Evolutionary conservation across 305 asterid genomes (phyloP).

Genomic region (Solanum chacoense): DNA sequence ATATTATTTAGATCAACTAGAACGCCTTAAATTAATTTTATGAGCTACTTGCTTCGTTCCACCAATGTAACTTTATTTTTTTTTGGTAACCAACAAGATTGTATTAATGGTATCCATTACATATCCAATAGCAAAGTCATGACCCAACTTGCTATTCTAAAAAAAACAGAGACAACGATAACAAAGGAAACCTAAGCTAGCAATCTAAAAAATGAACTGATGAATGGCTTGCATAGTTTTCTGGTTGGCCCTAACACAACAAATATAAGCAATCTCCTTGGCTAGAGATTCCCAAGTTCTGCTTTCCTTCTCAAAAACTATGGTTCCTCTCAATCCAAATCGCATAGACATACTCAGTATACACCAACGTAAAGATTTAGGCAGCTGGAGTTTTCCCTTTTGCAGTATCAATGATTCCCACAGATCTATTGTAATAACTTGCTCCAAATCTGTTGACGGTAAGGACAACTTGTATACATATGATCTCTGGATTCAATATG

Average conservation of each 20-base stretch:
- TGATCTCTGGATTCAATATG: neutral
- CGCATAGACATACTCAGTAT: neutral
- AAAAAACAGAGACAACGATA: neutral
- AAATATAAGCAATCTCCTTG: neutral
- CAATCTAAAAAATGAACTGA: too few relatives aligned
- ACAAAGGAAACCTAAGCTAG: neutral
- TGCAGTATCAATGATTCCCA: neutral
- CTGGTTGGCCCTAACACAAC: neutral
- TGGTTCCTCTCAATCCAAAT: neutral
- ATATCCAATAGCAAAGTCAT: neutral
- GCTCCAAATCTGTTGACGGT: neutral
- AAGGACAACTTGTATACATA: neutral
- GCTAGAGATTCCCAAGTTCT: neutral
- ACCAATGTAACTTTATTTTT: neutral
- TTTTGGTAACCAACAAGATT: neutral
- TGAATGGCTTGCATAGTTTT: neutral
- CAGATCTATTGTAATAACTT: too few relatives aligned
- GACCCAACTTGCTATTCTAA: neutral
- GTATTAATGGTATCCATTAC: neutral
- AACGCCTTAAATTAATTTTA: neutral
- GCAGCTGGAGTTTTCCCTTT: neutral
- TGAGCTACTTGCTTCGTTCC: neutral
- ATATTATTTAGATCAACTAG: neutral
- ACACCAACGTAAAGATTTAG: neutral
- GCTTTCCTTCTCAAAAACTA: neutral